Evolutionary conservation across 768 basidiomycete genomes (phyloP), one percentile per base, ranked within the genome.

Genomic region (Agaricus sinodeliciosus): DNA sequence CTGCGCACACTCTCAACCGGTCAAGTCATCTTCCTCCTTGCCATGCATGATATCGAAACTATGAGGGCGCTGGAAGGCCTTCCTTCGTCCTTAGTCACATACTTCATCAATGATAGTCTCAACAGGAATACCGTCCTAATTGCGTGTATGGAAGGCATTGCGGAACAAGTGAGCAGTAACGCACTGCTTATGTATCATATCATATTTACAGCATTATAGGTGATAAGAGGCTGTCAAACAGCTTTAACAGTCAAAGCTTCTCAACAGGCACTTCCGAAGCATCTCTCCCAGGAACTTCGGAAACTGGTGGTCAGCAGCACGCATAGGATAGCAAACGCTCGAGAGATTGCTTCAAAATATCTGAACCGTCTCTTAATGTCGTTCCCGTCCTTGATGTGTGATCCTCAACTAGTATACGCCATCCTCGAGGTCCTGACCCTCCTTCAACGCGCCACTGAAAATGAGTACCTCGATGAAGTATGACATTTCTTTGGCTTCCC

Each of bases 381-480:
- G 1, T 97, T 97, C 68, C 94, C 96, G 1, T 93, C 94, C 12
- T 72, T 99, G 46, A 88, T 96, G 81, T 98, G 95, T 67, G 87
- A 94, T 61, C 80, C 85, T 3, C 76, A 84, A 9, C 77, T 98
- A 11, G 88, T 98, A 5, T 93, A 87, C 58, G 82, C 90, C 36
- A 87, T 97, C 44, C 74, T 98, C 36, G 95, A 99, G 62, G 85
- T 91, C 42, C 75, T 99, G 55, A 97, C 96, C 0, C 74, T 97
- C 8, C 71, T 98, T 57, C 82, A 93, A 55, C 79, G 84, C 44
- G 84, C 92, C 0, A 92, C 90, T 62, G 91, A 97, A 67, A 88
- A 92, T 56, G 92, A 96, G 69, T 92, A 83, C 59, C 71, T 80
- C 3, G 92, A 97, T 68, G 95, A 98, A 81, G 94, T 90, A 57